A percentile compares a stretch with the other conserved stretches of the same genome.
Evolutionary conservation across 768 basidiomycete species (phyloP).

Genomic region (Hemileccinum impolitum): DNA sequence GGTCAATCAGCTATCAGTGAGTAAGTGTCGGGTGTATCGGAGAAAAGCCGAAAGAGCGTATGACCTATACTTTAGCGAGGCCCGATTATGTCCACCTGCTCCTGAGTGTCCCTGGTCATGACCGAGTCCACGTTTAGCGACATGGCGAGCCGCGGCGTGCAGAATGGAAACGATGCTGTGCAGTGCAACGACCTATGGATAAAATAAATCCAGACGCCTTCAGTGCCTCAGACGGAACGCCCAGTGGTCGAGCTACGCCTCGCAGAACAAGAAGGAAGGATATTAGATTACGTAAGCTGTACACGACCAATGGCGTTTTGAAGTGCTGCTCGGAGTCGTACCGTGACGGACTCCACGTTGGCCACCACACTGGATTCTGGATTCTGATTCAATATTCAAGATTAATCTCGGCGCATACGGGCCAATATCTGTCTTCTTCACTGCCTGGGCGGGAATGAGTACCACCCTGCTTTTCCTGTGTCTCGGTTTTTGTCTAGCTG

Average conservation of each 20-base stretch:
- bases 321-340: too few species aligned
- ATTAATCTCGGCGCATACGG: not conserved
- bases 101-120: not conserved
- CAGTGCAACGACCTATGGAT: not conserved
- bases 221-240: not conserved
- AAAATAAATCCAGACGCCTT: not conserved
- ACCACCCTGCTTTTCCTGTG: constrained; percentile 13
- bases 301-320: not conserved
- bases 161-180: constrained; percentile 4
- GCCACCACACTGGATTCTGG: not conserved
- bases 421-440: not conserved
- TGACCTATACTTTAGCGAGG: not conserved
- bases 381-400: not conserved
- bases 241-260: constrained; percentile 1
- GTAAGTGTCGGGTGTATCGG: constrained; percentile 5
- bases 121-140: not conserved
- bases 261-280: not conserved
- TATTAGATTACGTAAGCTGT: not conserved
- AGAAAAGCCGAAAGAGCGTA: not conserved
- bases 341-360: too few species aligned
- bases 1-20: too few species aligned
- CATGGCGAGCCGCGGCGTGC: not conserved
- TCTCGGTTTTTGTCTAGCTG: constrained; percentile 8
- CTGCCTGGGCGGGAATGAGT: constrained; percentile 10
- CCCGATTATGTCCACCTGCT: constrained; percentile 7